Conservation (phyloP, 164 flowering plant genomes). For the Annona squamosa region DNA sequence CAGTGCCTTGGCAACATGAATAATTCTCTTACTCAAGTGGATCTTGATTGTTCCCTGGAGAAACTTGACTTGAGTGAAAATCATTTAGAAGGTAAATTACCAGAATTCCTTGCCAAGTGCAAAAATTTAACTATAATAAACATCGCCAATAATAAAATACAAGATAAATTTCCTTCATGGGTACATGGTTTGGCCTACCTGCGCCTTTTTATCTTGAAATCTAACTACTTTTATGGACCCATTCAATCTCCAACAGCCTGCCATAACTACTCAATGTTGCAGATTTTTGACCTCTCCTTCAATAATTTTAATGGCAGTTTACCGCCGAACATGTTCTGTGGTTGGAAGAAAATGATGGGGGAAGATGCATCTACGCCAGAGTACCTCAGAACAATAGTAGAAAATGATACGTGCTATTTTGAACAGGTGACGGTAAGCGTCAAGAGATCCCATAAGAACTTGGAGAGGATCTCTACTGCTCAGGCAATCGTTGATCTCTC, state of each 20-base stretch:
- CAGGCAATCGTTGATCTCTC: conserved; percentile 52
- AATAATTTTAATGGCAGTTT: conserved; percentile 11
- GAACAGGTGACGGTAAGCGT: conserved; percentile 30
- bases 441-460: conserved; percentile 37
- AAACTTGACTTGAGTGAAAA: background rate
- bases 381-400: background rate
- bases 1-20: background rate
- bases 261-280: conserved; percentile 1
- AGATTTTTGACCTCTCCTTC: conserved; percentile 16
- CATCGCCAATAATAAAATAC: background rate
- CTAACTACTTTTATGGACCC: background rate
- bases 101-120: background rate
- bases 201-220: background rate
- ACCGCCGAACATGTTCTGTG: background rate
- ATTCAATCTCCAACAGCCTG: background rate
- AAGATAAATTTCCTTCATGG: conserved; percentile 4
- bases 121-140: background rate
- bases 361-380: background rate
- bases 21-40: background rate
- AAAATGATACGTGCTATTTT: conserved; percentile 18
- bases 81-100: background rate
- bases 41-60: background rate
- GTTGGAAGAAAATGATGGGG: conserved; percentile 24
- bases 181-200: background rate
- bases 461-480: conserved; percentile 32